Percentiles rank a stretch among this genome's conserved stretches.
Evolutionary conservation across 2,329 filamentous ascomycete genomes (phyloP).

Genomic region (Aspergillus luchuensis): DNA sequence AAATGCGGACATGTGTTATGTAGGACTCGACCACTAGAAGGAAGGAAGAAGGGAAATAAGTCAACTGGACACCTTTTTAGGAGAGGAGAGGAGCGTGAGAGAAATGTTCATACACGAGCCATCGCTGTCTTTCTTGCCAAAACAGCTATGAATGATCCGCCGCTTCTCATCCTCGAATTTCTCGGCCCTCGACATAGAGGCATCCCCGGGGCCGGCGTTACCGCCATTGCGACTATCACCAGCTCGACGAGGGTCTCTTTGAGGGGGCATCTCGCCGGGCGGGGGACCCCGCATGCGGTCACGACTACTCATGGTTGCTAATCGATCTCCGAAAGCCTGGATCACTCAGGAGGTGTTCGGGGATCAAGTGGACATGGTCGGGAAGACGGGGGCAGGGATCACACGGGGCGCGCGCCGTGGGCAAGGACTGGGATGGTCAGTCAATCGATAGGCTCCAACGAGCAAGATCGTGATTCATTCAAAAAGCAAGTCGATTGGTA

Average conservation of each 20-base stretch:
- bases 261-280: conserved; percentile 30
- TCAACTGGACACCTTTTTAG: conserved; percentile 20
- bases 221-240: conserved; percentile 39
- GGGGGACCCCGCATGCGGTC: conserved; percentile 39
- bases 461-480: conserved; percentile 7
- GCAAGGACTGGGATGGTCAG: conserved; percentile 1
- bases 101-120: conserved; percentile 68
- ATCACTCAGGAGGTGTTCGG: conserved; percentile 27
- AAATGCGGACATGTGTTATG: conserved; percentile 93
- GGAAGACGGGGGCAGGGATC: conserved; percentile 21
- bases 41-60: conserved; percentile 3
- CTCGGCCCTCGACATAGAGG: conserved; percentile 62
- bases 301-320: conserved; percentile 40
- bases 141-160: conserved; percentile 92
- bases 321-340: conserved; percentile 22
- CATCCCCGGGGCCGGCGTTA: conserved; percentile 29
- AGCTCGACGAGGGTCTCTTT: conserved; percentile 35
- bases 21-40: conserved; percentile 82
- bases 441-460: conserved; percentile 11
- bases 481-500: neutral
- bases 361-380: conserved; percentile 39
- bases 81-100: neutral
- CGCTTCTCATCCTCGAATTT: conserved; percentile 95
- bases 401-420: conserved; percentile 19
- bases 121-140: conserved; percentile 83